Conservation (phyloP, 2,329 filamentous ascomycete genomes). For the Monilinia polystroma region DNA sequence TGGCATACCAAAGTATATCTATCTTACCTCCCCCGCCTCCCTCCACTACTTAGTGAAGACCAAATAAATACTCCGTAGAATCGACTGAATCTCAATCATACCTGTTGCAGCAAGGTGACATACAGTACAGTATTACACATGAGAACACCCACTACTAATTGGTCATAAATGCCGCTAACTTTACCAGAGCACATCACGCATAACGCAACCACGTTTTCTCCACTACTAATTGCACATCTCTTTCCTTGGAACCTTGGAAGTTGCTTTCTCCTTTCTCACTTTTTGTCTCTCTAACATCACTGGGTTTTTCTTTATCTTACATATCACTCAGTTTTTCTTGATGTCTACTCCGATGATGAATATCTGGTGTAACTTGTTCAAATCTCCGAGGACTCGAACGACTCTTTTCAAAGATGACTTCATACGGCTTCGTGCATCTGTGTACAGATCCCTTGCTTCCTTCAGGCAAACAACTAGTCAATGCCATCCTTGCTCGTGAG, state of each 20-base stretch:
- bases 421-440: not conserved
- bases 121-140: not conserved
- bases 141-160: not conserved
- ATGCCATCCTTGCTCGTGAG: slow-evolving; percentile 12
- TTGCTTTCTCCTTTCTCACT: not conserved
- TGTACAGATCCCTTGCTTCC: not conserved
- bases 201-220: not conserved
- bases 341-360: not conserved
- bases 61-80: slow-evolving; percentile 4
- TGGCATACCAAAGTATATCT: not conserved
- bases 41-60: not conserved
- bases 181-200: slow-evolving; percentile 7
- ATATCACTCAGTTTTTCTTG: not conserved
- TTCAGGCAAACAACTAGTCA: slow-evolving; percentile 5
- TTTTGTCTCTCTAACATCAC: not conserved
- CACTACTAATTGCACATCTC: slow-evolving; percentile 3
- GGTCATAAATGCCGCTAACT: slow-evolving; percentile 11
- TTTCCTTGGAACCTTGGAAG: not conserved
- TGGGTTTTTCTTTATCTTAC: not conserved
- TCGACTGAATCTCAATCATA: not conserved
- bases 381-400: slow-evolving; percentile 2
- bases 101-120: too few relatives aligned
- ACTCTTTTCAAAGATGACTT: not conserved
- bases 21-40: too few relatives aligned
- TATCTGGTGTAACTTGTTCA: not conserved